Conservation (phyloP, 2,329 filamentous ascomycete genomes). For the Hymenoscyphus albidus region DNA sequence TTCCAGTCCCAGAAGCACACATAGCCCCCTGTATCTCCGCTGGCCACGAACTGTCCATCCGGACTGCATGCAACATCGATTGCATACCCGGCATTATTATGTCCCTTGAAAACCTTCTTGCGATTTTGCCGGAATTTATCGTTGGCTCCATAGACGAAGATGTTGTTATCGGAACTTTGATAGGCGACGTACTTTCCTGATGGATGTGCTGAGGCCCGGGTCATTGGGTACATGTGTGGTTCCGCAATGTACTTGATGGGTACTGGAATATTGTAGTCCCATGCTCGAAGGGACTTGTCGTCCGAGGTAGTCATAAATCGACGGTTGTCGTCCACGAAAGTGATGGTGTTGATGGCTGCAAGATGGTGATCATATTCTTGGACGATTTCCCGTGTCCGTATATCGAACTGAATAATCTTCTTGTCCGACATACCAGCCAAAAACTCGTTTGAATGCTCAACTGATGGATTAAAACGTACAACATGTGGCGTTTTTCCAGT, state of each 20-base stretch:
- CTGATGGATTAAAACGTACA: conserved; percentile 83
- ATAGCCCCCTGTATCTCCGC: conserved; percentile 82
- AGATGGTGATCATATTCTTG: conserved; percentile 99
- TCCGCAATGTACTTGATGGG: conserved; percentile 98
- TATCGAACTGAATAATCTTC: conserved; percentile 97
- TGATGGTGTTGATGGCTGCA: conserved; percentile 96
- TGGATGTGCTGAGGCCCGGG: conserved; percentile 77
- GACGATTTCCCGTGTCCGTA: conserved; percentile 71
- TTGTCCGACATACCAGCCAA: conserved; percentile 97
- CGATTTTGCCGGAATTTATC: conserved; percentile 97
- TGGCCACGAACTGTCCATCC: conserved; percentile 86
- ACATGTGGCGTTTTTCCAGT: conserved; percentile 96
- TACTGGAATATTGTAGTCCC: conserved; percentile 98
- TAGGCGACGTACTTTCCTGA: conserved; percentile 92
- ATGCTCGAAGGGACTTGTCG: conserved; percentile 91
- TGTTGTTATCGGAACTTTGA: conserved; percentile 92
- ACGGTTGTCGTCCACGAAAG: conserved; percentile 89
- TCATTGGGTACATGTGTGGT: conserved; percentile 96
- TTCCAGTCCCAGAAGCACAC: conserved; percentile 99
- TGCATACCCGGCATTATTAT: conserved; percentile 92
- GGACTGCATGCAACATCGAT: conserved; percentile 86
- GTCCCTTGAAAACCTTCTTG: conserved; percentile 93
- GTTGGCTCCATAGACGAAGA: conserved; percentile 88
- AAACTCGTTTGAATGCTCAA: conserved; percentile 79
- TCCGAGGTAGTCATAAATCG: conserved; percentile 98